phyloP scores from a whole-genome alignment of 2,329 filamentous ascomycete species.

The Fusarium marasasianum region DNA sequence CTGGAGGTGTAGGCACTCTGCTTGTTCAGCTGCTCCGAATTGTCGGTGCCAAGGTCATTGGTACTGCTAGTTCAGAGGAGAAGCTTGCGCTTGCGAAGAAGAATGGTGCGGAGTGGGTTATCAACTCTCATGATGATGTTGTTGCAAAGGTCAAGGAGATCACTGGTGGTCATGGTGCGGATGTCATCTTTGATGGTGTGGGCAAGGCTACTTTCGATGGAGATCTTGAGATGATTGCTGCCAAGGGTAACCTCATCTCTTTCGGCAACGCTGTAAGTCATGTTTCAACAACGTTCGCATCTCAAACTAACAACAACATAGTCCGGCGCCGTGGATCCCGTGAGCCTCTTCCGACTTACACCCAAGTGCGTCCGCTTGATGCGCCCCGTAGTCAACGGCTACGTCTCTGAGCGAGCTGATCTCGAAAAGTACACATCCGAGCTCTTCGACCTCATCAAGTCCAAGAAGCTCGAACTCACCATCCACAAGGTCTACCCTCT shows the following conservation, averaged over 20 bases:
- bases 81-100: constrained; percentile 76
- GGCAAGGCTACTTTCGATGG: constrained; percentile 86
- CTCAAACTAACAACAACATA: constrained; percentile 37
- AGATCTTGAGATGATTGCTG: constrained; percentile 75
- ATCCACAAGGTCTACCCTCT: constrained; percentile 83
- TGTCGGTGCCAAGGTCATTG: constrained; percentile 81
- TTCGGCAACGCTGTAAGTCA: constrained; percentile 80
- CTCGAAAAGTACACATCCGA: constrained; percentile 75
- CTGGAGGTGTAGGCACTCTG: constrained; percentile 81
- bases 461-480: constrained; percentile 74
- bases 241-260: constrained; percentile 80
- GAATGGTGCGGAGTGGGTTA: constrained; percentile 75
- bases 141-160: constrained; percentile 71
- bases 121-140: constrained; percentile 74
- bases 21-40: constrained; percentile 78
- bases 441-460: constrained; percentile 76
- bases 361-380: constrained; percentile 81
- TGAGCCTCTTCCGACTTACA: constrained; percentile 64
- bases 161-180: constrained; percentile 76
- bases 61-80: constrained; percentile 76
- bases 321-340: constrained; percentile 78
- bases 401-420: constrained; percentile 75
- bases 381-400: constrained; percentile 78
- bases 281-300: not conserved
- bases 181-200: constrained; percentile 86